Conservation (phyloP, 495 filamentous ascomycete species). For the Trypethelium eluteriae region DNA sequence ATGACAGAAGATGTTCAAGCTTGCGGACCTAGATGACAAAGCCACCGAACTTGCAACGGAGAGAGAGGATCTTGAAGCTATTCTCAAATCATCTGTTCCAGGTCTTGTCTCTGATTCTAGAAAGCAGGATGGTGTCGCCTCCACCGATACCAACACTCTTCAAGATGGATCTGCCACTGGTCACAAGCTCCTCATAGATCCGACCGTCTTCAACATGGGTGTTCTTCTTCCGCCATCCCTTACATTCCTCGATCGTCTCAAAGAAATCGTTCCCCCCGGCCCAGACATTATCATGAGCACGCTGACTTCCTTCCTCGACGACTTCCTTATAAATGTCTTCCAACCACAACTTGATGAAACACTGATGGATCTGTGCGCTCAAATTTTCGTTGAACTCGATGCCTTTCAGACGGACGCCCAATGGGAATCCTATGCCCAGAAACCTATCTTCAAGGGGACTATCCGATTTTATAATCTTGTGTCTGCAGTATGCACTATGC, state of each 20-base stretch:
- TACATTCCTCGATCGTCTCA: constrained; percentile 82
- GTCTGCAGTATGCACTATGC: constrained; percentile 84
- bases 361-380: constrained; percentile 74
- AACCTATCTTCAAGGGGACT: constrained; percentile 90
- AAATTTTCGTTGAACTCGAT: constrained; percentile 73
- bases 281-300: constrained; percentile 80
- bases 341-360: constrained; percentile 95
- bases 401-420: constrained; percentile 81
- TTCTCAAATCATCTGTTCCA: constrained; percentile 83
- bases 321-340: constrained; percentile 97
- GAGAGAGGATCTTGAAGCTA: constrained; percentile 81
- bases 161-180: constrained; percentile 56
- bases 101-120: constrained; percentile 79
- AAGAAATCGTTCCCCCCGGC: constrained; percentile 78
- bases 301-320: constrained; percentile 90
- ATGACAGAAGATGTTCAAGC: constrained; percentile 70
- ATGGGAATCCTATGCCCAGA: constrained; percentile 67
- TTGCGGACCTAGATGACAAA: constrained; percentile 73
- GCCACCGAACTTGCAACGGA: constrained; percentile 67
- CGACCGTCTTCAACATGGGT: constrained; percentile 97
- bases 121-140: constrained; percentile 34
- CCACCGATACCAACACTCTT: constrained; percentile 37
- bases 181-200: constrained; percentile 85
- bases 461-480: constrained; percentile 79
- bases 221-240: constrained; percentile 88